A percentile compares a stretch with the other conserved stretches of the same genome.
phyloP scores from a whole-genome alignment of 371 early-diverging fungal species.

The Lichtheimia corymbifera region DNA sequence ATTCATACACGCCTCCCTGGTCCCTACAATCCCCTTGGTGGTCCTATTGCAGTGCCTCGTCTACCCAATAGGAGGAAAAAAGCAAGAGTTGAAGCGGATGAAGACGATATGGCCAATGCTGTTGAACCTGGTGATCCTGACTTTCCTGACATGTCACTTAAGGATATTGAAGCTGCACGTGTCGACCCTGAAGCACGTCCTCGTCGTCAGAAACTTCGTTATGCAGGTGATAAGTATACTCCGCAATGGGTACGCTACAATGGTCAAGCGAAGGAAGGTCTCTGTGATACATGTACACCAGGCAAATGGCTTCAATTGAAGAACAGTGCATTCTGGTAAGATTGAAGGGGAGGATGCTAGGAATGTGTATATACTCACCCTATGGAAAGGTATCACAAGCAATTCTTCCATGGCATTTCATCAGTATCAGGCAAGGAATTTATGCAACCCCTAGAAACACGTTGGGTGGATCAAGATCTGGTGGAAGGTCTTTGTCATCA shows the following conservation, averaged over 20 bases:
- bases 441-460: conserved; percentile 71
- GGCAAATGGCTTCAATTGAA: conserved; percentile 92
- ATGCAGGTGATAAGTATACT: conserved; percentile 84
- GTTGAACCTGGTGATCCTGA: conserved; percentile 40
- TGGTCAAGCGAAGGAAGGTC: conserved; percentile 85
- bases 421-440: conserved; percentile 85
- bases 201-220: conserved; percentile 72
- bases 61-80: too few species aligned
- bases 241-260: conserved; percentile 84
- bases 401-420: conserved; percentile 90
- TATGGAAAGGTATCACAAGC: conserved; percentile 81
- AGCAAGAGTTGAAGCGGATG: conserved; percentile 15
- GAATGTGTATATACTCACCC: too few species aligned
- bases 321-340: conserved; percentile 89
- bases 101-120: conserved; percentile 35
- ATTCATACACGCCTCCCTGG: background rate
- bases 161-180: conserved; percentile 43
- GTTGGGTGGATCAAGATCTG: conserved; percentile 63
- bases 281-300: conserved; percentile 85
- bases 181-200: conserved; percentile 56
- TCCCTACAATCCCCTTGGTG: background rate
- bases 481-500: conserved; percentile 90
- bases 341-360: too few species aligned
- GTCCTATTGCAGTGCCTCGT: background rate
- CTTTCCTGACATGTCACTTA: conserved; percentile 49